Evolutionary conservation across 192 early-diverging fungal species (phyloP).

Genomic region (Coemansia sp.): DNA sequence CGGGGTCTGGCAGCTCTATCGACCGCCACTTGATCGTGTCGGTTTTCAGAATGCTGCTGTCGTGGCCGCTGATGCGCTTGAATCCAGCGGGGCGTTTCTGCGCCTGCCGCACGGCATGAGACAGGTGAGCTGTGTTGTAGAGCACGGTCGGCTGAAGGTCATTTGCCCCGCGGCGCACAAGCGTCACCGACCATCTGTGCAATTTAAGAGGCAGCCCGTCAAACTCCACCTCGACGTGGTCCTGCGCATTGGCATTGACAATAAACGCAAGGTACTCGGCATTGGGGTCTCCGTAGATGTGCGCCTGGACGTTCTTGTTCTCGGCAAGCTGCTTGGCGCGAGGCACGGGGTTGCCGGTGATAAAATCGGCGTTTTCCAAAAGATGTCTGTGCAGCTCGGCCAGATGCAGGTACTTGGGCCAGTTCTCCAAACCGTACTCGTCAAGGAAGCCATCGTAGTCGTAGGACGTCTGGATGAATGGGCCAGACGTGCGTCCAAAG

Average conservation of each 20-base stretch:
- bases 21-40: conserved; percentile 19
- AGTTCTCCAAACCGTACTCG: conserved; percentile 53
- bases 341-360: conserved; percentile 22
- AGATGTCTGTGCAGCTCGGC: conserved; percentile 25
- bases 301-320: conserved; percentile 6
- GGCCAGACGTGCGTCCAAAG: conserved; percentile 55
- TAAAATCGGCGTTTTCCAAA: conserved; percentile 17
- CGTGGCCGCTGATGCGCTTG: conserved; percentile 3
- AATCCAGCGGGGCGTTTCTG: conserved; percentile 22
- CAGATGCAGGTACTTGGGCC: conserved; percentile 51
- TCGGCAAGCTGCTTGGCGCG: conserved; percentile 6
- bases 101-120: conserved; percentile 8
- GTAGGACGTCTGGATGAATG: conserved; percentile 45
- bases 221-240: conserved; percentile 11
- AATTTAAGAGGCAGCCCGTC: conserved; percentile 11
- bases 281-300: conserved; percentile 24
- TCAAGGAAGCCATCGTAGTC: conserved; percentile 53
- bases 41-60: neutral
- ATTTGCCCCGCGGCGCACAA: conserved; percentile 8
- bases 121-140: conserved; percentile 28
- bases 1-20: conserved; percentile 1
- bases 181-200: conserved; percentile 43
- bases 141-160: conserved; percentile 8
- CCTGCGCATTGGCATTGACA: conserved; percentile 23
- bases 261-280: conserved; percentile 29